A percentile compares a stretch with the other conserved stretches of the same genome.
Conservation (phyloP, 805 yeast genomes). For the Metschnikowia bowlesiae region DNA sequence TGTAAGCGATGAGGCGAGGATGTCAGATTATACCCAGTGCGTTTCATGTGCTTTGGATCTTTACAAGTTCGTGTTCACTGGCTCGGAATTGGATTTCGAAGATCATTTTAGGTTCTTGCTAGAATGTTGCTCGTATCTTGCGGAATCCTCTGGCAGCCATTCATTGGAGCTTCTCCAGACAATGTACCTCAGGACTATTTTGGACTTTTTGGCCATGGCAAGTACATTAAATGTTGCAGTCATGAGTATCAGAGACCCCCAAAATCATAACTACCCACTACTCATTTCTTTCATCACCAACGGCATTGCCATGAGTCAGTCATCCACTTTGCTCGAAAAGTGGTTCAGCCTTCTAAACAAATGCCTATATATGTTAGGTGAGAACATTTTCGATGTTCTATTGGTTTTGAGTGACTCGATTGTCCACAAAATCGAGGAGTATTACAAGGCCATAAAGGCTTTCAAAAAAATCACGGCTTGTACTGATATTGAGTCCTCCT, state of each 20-base stretch:
- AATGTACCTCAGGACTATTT: conserved; percentile 25
- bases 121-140: conserved; percentile 26
- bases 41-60: conserved; percentile 40
- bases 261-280: conserved; percentile 22
- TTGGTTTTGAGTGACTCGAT: conserved; percentile 51
- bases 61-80: conserved; percentile 44
- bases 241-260: conserved; percentile 28
- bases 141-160: conserved; percentile 10
- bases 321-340: conserved; percentile 40
- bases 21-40: conserved; percentile 25
- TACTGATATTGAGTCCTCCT: conserved; percentile 39
- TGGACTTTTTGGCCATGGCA: conserved; percentile 27
- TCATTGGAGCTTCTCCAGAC: conserved; percentile 28
- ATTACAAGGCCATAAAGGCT: conserved; percentile 25
- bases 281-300: conserved; percentile 44
- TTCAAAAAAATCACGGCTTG: conserved; percentile 14
- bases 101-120: conserved; percentile 41
- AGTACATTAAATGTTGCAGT: conserved; percentile 26
- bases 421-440: conserved; percentile 33
- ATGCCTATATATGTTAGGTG: conserved; percentile 48
- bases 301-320: conserved; percentile 44
- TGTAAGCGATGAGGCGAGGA: conserved; percentile 16
- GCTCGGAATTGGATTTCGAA: conserved; percentile 52
- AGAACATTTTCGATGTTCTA: conserved; percentile 52
- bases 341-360: conserved; percentile 50